phyloP scores from a whole-genome alignment of 768 basidiomycete genomes.

The Trametes meyenii region DNA sequence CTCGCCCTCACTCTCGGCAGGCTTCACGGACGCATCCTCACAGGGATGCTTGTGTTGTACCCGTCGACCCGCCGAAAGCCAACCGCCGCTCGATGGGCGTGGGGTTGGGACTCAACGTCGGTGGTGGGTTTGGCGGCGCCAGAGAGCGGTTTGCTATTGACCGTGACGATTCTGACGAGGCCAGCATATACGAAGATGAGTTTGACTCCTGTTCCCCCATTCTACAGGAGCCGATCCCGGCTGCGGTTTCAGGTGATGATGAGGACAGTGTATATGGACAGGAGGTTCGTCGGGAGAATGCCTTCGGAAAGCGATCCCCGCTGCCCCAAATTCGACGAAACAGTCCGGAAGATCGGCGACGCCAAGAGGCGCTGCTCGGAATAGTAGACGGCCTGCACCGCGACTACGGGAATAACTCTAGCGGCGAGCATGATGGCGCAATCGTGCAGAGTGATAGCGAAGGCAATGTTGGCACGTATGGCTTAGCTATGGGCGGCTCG shows the following conservation, averaged over 20 bases:
- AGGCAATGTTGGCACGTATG: constrained; percentile 24
- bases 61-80: neutral
- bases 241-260: constrained; percentile 11
- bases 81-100: neutral
- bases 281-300: neutral
- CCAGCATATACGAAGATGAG: constrained; percentile 25
- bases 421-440: neutral
- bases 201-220: neutral
- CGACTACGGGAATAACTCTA: constrained; percentile 16
- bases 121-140: neutral
- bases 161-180: constrained; percentile 25
- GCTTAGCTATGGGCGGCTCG: constrained; percentile 41
- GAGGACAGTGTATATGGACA: constrained; percentile 19
- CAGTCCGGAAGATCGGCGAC: constrained; percentile 20
- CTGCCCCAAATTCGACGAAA: neutral
- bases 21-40: neutral
- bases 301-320: neutral
- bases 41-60: neutral
- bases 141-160: constrained; percentile 6
- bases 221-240: constrained; percentile 4
- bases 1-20: neutral
- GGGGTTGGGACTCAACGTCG: constrained; percentile 17
- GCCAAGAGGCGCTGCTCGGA: constrained; percentile 41
- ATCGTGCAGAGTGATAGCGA: constrained; percentile 23
- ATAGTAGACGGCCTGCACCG: constrained; percentile 39